Evolutionary conservation across 768 basidiomycete species (phyloP).

Genomic region (Zangia roseola): DNA sequence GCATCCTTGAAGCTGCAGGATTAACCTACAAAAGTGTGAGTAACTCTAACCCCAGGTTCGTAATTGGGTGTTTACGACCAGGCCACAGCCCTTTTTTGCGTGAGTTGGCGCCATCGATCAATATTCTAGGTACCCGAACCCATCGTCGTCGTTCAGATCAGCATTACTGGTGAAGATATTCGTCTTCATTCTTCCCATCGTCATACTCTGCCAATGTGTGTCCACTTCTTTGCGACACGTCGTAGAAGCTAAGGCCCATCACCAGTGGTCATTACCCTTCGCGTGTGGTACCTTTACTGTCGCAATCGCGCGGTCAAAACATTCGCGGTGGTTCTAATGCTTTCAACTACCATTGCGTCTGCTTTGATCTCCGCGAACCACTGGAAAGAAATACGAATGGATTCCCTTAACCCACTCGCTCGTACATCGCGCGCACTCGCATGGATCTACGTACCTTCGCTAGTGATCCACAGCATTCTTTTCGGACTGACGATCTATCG

Average conservation of each 20-base stretch:
- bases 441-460: conserved; percentile 14
- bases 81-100: too few species aligned
- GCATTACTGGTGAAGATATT: background rate
- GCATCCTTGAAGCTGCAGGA: background rate
- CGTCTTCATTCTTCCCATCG: conserved; percentile 4
- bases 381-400: background rate
- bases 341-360: background rate
- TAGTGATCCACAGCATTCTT: conserved; percentile 14
- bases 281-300: conserved; percentile 16
- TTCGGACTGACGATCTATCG: conserved; percentile 14
- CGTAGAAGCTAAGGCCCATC: background rate
- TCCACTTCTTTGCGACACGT: background rate
- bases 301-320: conserved; percentile 1
- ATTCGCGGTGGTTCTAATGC: conserved; percentile 2
- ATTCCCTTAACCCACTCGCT: background rate
- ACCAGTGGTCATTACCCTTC: conserved; percentile 13
- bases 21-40: background rate
- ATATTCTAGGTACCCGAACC: too few species aligned
- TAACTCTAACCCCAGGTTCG: background rate
- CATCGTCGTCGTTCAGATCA: too few species aligned
- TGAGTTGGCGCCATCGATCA: too few species aligned
- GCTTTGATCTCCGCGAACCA: background rate
- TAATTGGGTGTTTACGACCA: background rate
- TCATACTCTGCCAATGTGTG: conserved; percentile 9
- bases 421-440: background rate